Percentiles rank a stretch among this genome's conserved stretches.
Conservation (phyloP, 345 rosid genomes). For the Syzygium aqueum region DNA sequence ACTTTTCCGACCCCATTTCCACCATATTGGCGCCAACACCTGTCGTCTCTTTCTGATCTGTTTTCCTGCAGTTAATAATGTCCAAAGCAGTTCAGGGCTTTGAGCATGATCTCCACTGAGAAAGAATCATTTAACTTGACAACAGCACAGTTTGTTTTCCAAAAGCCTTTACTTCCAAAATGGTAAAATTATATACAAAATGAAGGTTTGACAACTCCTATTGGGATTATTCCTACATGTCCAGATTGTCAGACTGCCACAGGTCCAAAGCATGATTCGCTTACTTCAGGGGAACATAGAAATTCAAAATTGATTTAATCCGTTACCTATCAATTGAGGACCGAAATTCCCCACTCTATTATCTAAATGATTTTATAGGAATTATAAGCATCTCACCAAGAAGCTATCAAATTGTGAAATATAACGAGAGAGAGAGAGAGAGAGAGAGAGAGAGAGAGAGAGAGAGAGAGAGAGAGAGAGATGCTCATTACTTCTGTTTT, state of each 20-base stretch:
- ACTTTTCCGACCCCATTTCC: slow-evolving; percentile 76
- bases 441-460: not conserved
- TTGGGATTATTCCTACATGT: not conserved
- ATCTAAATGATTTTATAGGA: not conserved
- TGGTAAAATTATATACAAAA: not conserved
- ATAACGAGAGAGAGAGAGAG: not conserved
- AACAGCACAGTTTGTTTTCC: not conserved
- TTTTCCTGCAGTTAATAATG: slow-evolving; percentile 31
- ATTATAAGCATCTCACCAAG: not conserved
- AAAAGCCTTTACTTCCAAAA: not conserved
- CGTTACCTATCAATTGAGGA: not conserved
- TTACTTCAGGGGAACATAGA: not conserved
- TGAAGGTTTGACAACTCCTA: not conserved
- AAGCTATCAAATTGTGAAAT: not conserved
- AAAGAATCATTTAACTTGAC: not conserved
- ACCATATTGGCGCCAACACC: slow-evolving; percentile 42
- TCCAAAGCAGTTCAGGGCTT: not conserved
- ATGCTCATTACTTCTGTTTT: slow-evolving; percentile 49
- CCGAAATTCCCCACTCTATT: not conserved
- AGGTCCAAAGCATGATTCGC: not conserved
- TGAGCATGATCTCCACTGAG: not conserved
- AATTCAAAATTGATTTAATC: not conserved
- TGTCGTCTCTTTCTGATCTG: slow-evolving; percentile 35
- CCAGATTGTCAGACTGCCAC: not conserved
- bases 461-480: not conserved